Conservation (phyloP, 192 early-diverging fungal species). For the Lobosporangium transversale region DNA sequence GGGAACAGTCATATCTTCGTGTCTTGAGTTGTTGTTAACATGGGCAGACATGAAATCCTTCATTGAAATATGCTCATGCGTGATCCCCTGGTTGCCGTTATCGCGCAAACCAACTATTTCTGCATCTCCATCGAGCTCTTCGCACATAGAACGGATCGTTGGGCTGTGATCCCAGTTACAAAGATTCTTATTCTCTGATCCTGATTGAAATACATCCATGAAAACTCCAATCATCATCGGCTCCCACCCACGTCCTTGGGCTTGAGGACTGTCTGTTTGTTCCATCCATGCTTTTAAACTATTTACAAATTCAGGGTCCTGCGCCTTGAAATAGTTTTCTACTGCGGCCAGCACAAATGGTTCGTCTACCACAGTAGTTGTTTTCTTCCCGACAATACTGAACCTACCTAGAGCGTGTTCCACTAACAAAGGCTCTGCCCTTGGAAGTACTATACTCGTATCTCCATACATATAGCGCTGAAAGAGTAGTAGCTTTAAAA, state of each 20-base stretch:
- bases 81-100: conserved; percentile 6
- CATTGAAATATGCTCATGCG: conserved; percentile 10
- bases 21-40: conserved; percentile 13
- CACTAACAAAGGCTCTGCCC: neutral
- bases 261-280: neutral
- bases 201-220: conserved; percentile 2
- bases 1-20: conserved; percentile 8
- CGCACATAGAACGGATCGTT: conserved; percentile 6
- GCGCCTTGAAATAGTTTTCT: conserved; percentile 12
- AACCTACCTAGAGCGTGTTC: conserved; percentile 18
- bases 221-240: neutral
- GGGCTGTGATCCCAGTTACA: no score
- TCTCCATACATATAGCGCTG: conserved; percentile 8
- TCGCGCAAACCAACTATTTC: conserved; percentile 12
- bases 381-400: conserved; percentile 1
- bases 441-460: neutral
- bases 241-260: conserved; percentile 8
- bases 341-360: conserved; percentile 25
- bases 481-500: neutral
- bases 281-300: conserved; percentile 1
- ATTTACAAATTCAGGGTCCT: conserved; percentile 6
- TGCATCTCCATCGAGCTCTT: neutral
- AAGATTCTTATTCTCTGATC: no score
- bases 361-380: conserved; percentile 28
- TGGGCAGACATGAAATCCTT: conserved; percentile 29